Conservation (phyloP, 176 grass and related monocot species). For the Lolium multiflorum region DNA sequence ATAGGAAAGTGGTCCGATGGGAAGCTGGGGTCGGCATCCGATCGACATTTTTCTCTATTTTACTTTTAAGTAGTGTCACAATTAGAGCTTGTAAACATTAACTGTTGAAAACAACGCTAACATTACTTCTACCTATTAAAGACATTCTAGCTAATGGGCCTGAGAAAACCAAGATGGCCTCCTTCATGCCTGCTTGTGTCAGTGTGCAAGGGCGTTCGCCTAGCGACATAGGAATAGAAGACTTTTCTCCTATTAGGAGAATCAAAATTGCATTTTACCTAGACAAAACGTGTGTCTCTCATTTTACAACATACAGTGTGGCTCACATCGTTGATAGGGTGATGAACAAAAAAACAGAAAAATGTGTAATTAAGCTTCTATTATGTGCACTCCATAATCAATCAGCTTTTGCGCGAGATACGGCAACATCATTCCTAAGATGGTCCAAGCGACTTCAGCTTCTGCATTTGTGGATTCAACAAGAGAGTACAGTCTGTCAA, state of each 20-base stretch:
- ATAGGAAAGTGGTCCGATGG: no score
- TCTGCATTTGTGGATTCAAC: conserved; percentile 58
- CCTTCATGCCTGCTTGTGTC: no score
- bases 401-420: neutral
- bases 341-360: neutral
- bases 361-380: neutral
- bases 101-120: no score
- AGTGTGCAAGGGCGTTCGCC: neutral
- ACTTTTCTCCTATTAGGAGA: neutral
- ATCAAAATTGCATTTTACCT: conserved; percentile 6
- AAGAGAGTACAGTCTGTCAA: neutral
- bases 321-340: neutral
- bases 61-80: no score
- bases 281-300: neutral
- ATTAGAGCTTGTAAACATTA: no score
- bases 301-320: conserved; percentile 10
- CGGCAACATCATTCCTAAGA: conserved; percentile 21
- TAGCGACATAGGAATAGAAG: neutral
- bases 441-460: conserved; percentile 71
- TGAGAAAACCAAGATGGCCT: no score
- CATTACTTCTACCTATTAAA: no score
- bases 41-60: no score
- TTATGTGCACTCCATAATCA: neutral
- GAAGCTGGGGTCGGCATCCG: no score
- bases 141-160: no score